Base-by-base conservation (phyloP, 1,139 yeast genomes). In the Taphrina flavorubra region DNA sequence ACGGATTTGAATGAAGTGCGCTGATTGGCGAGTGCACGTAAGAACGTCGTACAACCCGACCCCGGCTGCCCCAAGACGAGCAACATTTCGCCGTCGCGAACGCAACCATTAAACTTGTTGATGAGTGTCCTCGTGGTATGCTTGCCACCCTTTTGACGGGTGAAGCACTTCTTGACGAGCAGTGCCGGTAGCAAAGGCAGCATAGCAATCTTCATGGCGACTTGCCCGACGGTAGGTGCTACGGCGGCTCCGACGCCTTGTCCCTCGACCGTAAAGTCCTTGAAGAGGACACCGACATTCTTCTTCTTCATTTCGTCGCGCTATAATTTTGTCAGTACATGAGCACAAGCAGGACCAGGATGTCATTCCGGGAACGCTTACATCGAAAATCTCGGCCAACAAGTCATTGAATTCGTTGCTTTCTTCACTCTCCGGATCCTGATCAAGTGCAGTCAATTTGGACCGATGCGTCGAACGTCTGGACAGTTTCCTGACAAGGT, bases 31-130 rank as follows among this genome's bases (percentile, higher is more conserved):
- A 84, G 71, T 57, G 86, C 78, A 73, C 84, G 83, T 74, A 86
- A 78, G 51, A 86, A 78, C 11, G 87, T 81, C 4, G 87, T 37
- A 44, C 65, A 71, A 56, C 86, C 86, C 31, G 89, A 85, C 70
- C 89, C 90, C 8, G 89, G 89, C 74, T 88, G 81, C 67, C 89
- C 90, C 63, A 86, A 81, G 0, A 84, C 86, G 68, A 84, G 78
- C 49, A 85, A 81, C 84, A 84, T 81, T 69, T 85, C 85, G 65
- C 87, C 87, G 44, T 83, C 79, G 59, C 77, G 76, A 16, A 83
- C 84, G 51, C 76, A 73, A 31, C 86, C 86, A 71, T 78, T 76
- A 62, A 82, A 75, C 66, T 79, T 77, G 64, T 76, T 75, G 63
- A 84, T 74, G 55, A 84, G 65, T 34, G 79, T 39, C 77, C 77